Evolutionary conservation across 768 basidiomycete genomes (phyloP).

Genomic region (Dentipellis sp.): DNA sequence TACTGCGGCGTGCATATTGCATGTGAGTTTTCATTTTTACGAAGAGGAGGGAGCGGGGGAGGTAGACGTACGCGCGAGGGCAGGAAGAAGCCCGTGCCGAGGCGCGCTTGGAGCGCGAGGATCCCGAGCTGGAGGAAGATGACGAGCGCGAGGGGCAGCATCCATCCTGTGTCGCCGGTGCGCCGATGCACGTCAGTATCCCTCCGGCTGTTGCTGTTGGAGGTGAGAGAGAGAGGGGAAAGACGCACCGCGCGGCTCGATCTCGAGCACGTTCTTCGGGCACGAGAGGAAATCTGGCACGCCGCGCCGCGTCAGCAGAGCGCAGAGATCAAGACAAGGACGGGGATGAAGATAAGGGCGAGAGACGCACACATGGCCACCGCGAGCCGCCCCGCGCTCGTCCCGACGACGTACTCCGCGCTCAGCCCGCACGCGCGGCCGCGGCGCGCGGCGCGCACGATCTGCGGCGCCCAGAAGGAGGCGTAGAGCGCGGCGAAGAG

Average conservation of each 20-base stretch:
- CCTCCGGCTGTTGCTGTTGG: background rate
- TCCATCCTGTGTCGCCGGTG: slow-evolving; percentile 42
- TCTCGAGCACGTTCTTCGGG: slow-evolving; percentile 79
- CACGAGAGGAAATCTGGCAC: slow-evolving; percentile 72
- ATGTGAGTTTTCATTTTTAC: background rate
- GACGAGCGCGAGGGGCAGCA: slow-evolving; percentile 47
- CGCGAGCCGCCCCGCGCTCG: slow-evolving; percentile 60
- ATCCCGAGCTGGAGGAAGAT: slow-evolving; percentile 54
- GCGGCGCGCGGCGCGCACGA: slow-evolving; percentile 63
- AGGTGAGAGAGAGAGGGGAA: too few relatives aligned
- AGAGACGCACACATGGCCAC: slow-evolving; percentile 61
- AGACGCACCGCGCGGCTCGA: slow-evolving; percentile 59
- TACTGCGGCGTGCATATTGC: slow-evolving; percentile 32
- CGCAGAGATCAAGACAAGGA: background rate
- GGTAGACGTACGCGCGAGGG: slow-evolving; percentile 45
- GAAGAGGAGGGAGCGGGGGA: background rate
- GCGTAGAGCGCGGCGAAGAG: slow-evolving; percentile 67
- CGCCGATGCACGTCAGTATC: background rate
- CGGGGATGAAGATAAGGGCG: slow-evolving; percentile 22
- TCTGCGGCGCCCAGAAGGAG: slow-evolving; percentile 80
- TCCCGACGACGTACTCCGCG: slow-evolving; percentile 68
- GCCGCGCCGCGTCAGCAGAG: background rate
- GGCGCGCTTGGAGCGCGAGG: slow-evolving; percentile 60
- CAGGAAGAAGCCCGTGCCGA: slow-evolving; percentile 83
- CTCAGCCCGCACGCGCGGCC: slow-evolving; percentile 63